Evolutionary conservation across 345 rosid genomes (phyloP), one percentile per base, ranked within the genome.

Genomic region (Melastoma malabathricum): DNA sequence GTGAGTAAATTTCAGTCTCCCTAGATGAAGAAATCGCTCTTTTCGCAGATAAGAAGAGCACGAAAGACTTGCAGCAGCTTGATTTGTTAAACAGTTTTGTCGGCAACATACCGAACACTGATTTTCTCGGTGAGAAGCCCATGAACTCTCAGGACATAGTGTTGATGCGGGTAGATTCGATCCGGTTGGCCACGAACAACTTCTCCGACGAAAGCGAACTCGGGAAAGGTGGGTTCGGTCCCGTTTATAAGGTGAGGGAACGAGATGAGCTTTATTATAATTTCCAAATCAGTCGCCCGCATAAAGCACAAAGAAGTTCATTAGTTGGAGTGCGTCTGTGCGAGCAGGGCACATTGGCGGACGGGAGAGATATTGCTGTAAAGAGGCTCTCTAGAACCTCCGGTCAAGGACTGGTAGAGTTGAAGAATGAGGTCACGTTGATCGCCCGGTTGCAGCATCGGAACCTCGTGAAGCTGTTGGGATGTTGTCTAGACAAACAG

Each of bases 171-270:
- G 50, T 71, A 8, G 57, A 48, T 22, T 19, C 44, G 0, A n/a
- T 64, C n/a, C 15, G 25, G 41, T 10, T 6, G 25, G 75, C 75
- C 29, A 66, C 60, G 2, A 27, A 66, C 6, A 44, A 62, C 13
- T 70, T 70, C 52, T 59, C 68, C 8, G 23, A 18, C 9, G 62
- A 48, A 3, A 62, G 55, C 18, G 64, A 70, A 27, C 43, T 70
- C 0, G 71, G 75, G 2, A 16, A 62, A 46, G 71, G 68, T 19
- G 71, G 75, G 22, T 66, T 66, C 43, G 66, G 75, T n/a, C 60
- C 27, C 15, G 58, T 62, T 59, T 66, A 59, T 43, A 62, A 59
- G 68, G 68, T 59, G 39, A 50, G 39, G 15, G 29, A 38, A 13
- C 18, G 6, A 51, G 13, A 29, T 25, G 9, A 17, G 15, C 54